Conservation (phyloP, 176 grass and related monocot species). For the Thinopyrum elongatum region DNA sequence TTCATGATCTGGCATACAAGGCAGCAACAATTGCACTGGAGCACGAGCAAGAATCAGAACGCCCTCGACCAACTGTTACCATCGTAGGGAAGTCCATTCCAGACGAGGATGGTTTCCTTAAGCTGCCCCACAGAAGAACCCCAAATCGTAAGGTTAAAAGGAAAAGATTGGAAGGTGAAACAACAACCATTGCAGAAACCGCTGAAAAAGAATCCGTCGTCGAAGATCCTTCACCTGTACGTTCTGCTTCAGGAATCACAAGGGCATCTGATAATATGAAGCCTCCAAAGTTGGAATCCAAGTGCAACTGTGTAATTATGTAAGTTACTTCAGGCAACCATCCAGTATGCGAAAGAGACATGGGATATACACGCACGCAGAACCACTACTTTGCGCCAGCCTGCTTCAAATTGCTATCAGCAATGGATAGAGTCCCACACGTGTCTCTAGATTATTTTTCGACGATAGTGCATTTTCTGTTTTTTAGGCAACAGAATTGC, state of each 20-base stretch:
- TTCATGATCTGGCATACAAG: conserved; percentile 77
- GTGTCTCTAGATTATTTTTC: conserved; percentile 32
- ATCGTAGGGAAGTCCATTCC: conserved; percentile 35
- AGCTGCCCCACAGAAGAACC: conserved; percentile 40
- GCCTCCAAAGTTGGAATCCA: conserved; percentile 84
- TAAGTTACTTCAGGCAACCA: conserved; percentile 29
- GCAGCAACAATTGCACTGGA: conserved; percentile 74
- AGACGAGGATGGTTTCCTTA: conserved; percentile 38
- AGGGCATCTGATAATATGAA: conserved; percentile 58
- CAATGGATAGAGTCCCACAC: background rate
- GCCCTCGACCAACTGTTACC: conserved; percentile 34
- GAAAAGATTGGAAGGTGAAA: conserved; percentile 80
- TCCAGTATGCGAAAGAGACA: background rate
- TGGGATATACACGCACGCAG: background rate
- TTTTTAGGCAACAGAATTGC: conserved; percentile 53
- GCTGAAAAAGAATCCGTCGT: conserved; percentile 14
- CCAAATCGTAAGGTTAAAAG: conserved; percentile 68
- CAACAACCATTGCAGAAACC: conserved; percentile 20
- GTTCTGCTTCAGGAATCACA: conserved; percentile 37
- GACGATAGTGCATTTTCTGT: conserved; percentile 41
- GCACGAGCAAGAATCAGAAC: conserved; percentile 41
- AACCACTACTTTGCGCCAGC: background rate
- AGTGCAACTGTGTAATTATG: conserved; percentile 97
- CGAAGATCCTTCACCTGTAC: conserved; percentile 37
- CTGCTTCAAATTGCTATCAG: background rate